Conservation (phyloP, 1,284 basidiomycete genomes). For the Irpex sp. region DNA sequence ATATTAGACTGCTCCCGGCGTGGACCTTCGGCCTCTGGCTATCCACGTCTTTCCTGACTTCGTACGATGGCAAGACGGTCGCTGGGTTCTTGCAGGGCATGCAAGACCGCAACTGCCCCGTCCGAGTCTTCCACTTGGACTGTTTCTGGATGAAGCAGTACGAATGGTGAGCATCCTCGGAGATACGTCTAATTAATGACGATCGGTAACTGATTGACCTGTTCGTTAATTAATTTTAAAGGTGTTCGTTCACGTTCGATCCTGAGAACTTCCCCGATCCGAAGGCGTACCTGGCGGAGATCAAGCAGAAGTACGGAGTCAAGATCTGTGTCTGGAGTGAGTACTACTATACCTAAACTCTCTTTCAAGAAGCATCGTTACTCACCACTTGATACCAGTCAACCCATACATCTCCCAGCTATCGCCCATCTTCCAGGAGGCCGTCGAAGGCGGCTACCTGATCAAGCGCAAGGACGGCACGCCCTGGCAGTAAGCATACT, state of each 20-base stretch:
- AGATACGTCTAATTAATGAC: not conserved
- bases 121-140: constrained; percentile 76
- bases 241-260: constrained; percentile 75
- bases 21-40: constrained; percentile 78
- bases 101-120: constrained; percentile 58
- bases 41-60: constrained; percentile 71
- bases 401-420: constrained; percentile 68
- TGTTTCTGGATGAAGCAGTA: constrained; percentile 82
- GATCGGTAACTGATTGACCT: not conserved
- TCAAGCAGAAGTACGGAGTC: constrained; percentile 65
- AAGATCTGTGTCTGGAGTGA: constrained; percentile 73
- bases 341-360: too few species aligned
- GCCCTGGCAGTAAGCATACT: constrained; percentile 58
- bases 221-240: constrained; percentile 15
- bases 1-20: constrained; percentile 49
- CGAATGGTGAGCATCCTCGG: constrained; percentile 42
- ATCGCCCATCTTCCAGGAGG: constrained; percentile 67
- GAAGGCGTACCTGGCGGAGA: constrained; percentile 55
- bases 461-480: constrained; percentile 66
- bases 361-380: too few species aligned
- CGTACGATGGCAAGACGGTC: constrained; percentile 63
- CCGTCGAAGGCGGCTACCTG: constrained; percentile 58
- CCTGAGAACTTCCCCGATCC: constrained; percentile 73
- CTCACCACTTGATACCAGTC: constrained; percentile 31
- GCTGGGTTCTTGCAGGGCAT: constrained; percentile 67